phyloP scores from a whole-genome alignment of 129 eudicot genomes.

The Lactuca saligna region DNA sequence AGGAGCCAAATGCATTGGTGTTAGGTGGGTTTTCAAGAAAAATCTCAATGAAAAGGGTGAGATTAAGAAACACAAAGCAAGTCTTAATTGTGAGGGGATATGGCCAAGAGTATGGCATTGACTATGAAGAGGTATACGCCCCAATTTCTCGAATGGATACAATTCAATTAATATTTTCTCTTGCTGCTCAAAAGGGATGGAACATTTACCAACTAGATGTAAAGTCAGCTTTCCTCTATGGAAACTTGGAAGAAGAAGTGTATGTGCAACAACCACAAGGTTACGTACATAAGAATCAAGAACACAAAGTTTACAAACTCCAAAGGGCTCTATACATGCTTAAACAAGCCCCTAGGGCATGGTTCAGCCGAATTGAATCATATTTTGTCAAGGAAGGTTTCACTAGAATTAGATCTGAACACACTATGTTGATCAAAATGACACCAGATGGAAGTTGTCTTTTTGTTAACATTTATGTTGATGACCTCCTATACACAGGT shows the following conservation, averaged over 20 bases:
- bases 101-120: background rate
- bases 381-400: too few species aligned
- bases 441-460: too few species aligned
- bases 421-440: too few species aligned
- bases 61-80: background rate
- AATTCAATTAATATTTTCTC: background rate
- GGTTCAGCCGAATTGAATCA: too few species aligned
- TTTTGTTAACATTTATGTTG: conserved; percentile 1
- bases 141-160: background rate
- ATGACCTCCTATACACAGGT: conserved; percentile 4
- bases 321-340: too few species aligned
- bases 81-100: background rate
- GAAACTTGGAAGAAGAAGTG: background rate
- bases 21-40: background rate
- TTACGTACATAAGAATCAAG: too few species aligned
- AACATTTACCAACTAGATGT: background rate
- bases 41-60: background rate
- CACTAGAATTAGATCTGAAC: too few species aligned
- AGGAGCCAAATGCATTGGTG: background rate
- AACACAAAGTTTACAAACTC: too few species aligned
- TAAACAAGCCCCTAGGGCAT: too few species aligned
- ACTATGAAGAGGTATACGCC: background rate
- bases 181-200: background rate
- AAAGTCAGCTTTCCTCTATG: background rate
- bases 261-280: background rate